These are phyloP conservation scores for Yamadazyma sp. DNA, from an alignment of 805 yeast genomes.

Conservation along the genomic window DNA sequence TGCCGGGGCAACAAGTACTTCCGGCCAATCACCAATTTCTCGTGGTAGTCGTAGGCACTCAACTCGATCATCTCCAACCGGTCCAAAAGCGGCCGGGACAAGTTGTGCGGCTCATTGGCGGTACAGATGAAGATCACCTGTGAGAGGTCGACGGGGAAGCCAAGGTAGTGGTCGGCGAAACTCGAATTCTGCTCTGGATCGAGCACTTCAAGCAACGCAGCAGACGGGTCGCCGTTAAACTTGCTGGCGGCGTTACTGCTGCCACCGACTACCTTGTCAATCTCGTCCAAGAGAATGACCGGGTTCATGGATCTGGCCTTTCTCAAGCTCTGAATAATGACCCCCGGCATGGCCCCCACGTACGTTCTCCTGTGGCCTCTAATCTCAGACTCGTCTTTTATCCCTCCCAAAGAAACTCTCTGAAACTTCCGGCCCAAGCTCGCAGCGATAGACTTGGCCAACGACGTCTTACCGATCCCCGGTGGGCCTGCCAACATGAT, in stretches of 20 bases:
- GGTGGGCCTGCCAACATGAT: conserved; percentile 87
- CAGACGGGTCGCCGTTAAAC: conserved; percentile 83
- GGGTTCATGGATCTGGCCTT: conserved; percentile 80
- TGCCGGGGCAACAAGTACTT: conserved; percentile 76
- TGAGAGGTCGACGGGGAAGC: conserved; percentile 82
- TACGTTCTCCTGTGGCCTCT: conserved; percentile 90
- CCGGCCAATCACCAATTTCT: conserved; percentile 70
- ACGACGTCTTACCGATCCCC: conserved; percentile 88
- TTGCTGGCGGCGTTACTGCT: conserved; percentile 36
- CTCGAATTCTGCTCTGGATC: conserved; percentile 85
- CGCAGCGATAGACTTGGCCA: conserved; percentile 78
- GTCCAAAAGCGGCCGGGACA: conserved; percentile 77
- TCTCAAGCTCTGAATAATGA: conserved; percentile 71
- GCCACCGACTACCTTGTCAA: conserved; percentile 73
- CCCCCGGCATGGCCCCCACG: conserved; percentile 91
- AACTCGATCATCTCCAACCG: conserved; percentile 80
- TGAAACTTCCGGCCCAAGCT: conserved; percentile 75
- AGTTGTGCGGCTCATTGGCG: conserved; percentile 70
- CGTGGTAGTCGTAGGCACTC: conserved; percentile 76
- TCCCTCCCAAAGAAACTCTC: conserved; percentile 81
- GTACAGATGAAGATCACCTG: conserved; percentile 83
- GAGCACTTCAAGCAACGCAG: conserved; percentile 81
- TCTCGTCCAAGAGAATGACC: conserved; percentile 78
- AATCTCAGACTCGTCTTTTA: conserved; percentile 84
- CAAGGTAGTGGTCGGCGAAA: conserved; percentile 80